Evolutionary conservation across 2,329 filamentous ascomycete species (phyloP).

Genomic region (Incumbomyces delicatus): DNA sequence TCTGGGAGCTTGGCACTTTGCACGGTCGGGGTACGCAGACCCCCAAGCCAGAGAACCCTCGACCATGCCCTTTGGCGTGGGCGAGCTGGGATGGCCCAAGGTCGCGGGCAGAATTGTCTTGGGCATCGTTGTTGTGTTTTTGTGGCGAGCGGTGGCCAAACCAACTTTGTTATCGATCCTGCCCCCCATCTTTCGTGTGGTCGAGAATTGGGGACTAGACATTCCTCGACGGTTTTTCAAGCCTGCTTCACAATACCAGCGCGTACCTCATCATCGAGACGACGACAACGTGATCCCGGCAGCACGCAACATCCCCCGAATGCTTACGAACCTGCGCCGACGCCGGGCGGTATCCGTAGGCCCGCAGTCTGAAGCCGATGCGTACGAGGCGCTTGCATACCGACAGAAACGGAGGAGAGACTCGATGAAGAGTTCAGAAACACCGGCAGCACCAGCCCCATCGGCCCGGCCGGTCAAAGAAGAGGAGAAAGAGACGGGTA

Average conservation of each 20-base stretch:
- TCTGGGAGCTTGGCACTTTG: constrained; percentile 74
- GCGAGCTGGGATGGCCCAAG: constrained; percentile 55
- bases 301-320: constrained; percentile 74
- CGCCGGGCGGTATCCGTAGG: constrained; percentile 79
- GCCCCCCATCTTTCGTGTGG: constrained; percentile 76
- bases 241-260: constrained; percentile 80
- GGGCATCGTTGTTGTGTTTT: constrained; percentile 74
- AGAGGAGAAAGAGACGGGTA: too few species aligned
- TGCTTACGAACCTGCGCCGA: constrained; percentile 69
- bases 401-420: constrained; percentile 61
- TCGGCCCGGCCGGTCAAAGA: constrained; percentile 1
- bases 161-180: constrained; percentile 65
- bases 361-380: constrained; percentile 90
- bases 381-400: constrained; percentile 89
- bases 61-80: constrained; percentile 55
- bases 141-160: constrained; percentile 86
- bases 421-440: constrained; percentile 34
- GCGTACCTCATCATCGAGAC: constrained; percentile 61
- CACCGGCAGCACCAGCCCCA: constrained; percentile 6
- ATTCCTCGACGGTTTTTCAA: constrained; percentile 86
- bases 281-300: constrained; percentile 84
- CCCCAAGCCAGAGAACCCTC: constrained; percentile 43
- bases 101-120: constrained; percentile 60
- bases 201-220: constrained; percentile 69
- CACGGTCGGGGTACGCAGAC: constrained; percentile 46